phyloP scores from a whole-genome alignment of 2,329 filamentous ascomycete genomes.

The Fusarium verrucosum region DNA sequence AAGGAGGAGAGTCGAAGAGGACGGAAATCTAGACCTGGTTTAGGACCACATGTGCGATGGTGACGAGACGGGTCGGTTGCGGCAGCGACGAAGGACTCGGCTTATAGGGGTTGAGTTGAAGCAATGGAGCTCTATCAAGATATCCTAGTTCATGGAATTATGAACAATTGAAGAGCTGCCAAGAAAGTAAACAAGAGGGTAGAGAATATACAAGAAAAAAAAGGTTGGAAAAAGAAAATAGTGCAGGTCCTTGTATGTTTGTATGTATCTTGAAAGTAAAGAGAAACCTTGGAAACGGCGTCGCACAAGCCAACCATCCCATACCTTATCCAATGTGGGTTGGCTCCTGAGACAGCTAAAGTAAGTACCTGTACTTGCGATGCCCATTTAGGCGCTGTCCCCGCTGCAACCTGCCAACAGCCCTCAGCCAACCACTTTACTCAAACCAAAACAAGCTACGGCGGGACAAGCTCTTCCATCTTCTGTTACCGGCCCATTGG shows the following conservation, averaged over 20 bases:
- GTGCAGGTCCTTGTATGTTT: background rate
- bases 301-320: slow-evolving; percentile 22
- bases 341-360: slow-evolving; percentile 31
- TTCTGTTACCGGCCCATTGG: slow-evolving; percentile 16
- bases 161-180: background rate
- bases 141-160: background rate
- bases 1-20: slow-evolving; percentile 12
- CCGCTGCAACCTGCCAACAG: slow-evolving; percentile 22
- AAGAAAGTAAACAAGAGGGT: background rate
- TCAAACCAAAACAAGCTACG: slow-evolving; percentile 15
- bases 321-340: slow-evolving; percentile 6
- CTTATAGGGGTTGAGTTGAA: slow-evolving; percentile 18
- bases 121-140: background rate
- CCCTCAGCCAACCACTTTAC: slow-evolving; percentile 15
- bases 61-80: slow-evolving; percentile 29
- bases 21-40: slow-evolving; percentile 22
- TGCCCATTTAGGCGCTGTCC: slow-evolving; percentile 28
- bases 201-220: slow-evolving; percentile 9
- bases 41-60: slow-evolving; percentile 42
- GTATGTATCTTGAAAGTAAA: slow-evolving; percentile 21
- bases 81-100: slow-evolving; percentile 34
- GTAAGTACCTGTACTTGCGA: slow-evolving; percentile 22
- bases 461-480: slow-evolving; percentile 5
- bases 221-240: slow-evolving; percentile 11
- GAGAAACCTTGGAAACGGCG: slow-evolving; percentile 38